Evolutionary conservation across 441 rosid genomes (phyloP), one percentile per base, ranked within the genome.

Genomic region (Omphalea diandra): DNA sequence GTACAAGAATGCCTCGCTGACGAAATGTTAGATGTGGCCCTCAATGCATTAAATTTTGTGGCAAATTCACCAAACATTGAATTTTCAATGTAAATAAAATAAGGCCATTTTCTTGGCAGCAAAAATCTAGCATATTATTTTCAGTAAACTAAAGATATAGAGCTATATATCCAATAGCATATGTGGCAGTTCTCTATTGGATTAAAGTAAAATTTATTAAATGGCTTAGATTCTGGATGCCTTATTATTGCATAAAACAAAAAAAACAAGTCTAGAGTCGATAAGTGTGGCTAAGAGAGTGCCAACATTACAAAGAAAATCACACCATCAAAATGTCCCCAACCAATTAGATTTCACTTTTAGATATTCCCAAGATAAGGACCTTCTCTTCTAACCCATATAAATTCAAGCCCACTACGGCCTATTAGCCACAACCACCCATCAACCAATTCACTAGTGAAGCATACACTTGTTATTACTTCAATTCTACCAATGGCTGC

Each of bases 331-430:
- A 18, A 68, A 64, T 36, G 43, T 52, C 57, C 17, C 18, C 20
- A 40, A 54, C 86, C 82, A 82, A 77, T 82, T 20, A 47, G 65
- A 68, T 38, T 44, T 49, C 3, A 54, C 77, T 41, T 75, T 20
- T 33, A 50, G 80, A 82, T 80, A 36, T 52, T 58, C 36, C 36
- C 4, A 7, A 64, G 81, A 82, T 79, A 80, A 80, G 73, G 63
- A 63, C 75, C 33, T 27, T 2, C n/a, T 12, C 57, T 2, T 32
- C 7, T 1, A 1, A 35, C 60, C 50, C 29, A 35, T 78, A 74
- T 76, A 71, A 79, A 73, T 72, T n/a, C n/a, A n/a, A n/a, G n/a
- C n/a, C n/a, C n/a, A n/a, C n/a, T n/a, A n/a, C n/a, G n/a, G n/a
- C n/a, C n/a, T n/a, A n/a, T n/a, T n/a, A n/a, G n/a, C n/a, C n/a